phyloP scores from a whole-genome alignment of 257 asterid genomes.

The Eucommia ulmoides region DNA sequence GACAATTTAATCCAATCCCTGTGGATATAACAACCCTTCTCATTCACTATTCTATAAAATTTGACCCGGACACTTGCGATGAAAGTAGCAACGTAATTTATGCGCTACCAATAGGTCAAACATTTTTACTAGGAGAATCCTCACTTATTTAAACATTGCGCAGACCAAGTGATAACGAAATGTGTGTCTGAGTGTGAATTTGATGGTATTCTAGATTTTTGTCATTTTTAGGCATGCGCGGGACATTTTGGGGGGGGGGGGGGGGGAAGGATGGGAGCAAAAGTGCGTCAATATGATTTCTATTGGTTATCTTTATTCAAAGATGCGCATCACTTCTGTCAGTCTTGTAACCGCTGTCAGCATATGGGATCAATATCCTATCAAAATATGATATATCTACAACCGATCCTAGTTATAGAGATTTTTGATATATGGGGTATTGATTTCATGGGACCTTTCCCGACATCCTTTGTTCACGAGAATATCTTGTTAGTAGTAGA shows the following conservation, averaged over 20 bases:
- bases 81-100: too few species aligned
- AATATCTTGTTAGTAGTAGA: background rate
- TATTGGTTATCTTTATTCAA: background rate
- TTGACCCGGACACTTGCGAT: too few species aligned
- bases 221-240: too few species aligned
- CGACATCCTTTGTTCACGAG: background rate
- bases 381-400: background rate
- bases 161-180: too few species aligned
- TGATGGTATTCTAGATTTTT: too few species aligned
- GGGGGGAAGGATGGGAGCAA: background rate
- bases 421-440: background rate
- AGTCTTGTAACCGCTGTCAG: background rate
- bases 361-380: background rate
- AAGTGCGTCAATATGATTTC: background rate
- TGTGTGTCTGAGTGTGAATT: too few species aligned
- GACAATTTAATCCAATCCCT: too few species aligned
- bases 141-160: too few species aligned
- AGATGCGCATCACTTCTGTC: background rate
- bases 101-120: too few species aligned
- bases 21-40: too few species aligned
- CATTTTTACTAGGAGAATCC: too few species aligned
- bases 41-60: too few species aligned
- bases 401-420: background rate
- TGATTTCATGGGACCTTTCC: background rate
- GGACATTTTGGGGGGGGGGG: background rate